Percentiles rank a stretch among this genome's conserved stretches.
Conservation (phyloP, 2,329 filamentous ascomycete genomes). For the Colletotrichum echinochloae region DNA sequence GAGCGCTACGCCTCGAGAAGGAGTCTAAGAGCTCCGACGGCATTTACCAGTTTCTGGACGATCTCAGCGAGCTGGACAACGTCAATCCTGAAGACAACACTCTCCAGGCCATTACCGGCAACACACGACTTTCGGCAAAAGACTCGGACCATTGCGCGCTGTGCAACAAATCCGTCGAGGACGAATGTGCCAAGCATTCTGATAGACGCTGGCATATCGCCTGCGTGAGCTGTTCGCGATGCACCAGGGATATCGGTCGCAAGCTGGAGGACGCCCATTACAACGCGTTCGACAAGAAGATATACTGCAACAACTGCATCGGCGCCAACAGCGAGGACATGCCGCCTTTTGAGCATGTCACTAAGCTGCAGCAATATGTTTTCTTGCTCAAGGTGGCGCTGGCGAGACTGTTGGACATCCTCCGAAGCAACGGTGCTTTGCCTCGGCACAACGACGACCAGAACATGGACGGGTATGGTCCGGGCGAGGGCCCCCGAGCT, state of each 20-base stretch:
- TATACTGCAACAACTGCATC: constrained; percentile 79
- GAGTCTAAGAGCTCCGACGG: constrained; percentile 81
- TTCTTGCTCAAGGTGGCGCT: constrained; percentile 93
- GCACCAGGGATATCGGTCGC: constrained; percentile 73
- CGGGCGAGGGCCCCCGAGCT: constrained; percentile 64
- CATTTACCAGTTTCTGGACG: constrained; percentile 84
- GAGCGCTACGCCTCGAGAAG: constrained; percentile 89
- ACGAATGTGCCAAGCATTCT: constrained; percentile 84
- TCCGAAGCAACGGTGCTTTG: constrained; percentile 85
- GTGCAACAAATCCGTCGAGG: constrained; percentile 91
- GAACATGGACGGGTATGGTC: constrained; percentile 74
- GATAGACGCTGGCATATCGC: constrained; percentile 86
- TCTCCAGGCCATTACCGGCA: constrained; percentile 73
- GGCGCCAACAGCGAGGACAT: constrained; percentile 64
- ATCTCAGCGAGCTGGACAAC: constrained; percentile 85
- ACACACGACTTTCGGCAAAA: constrained; percentile 76
- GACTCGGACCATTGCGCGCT: constrained; percentile 86
- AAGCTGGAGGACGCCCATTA: constrained; percentile 77
- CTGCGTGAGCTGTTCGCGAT: constrained; percentile 82
- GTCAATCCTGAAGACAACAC: constrained; percentile 78
- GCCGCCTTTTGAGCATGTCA: constrained; percentile 76
- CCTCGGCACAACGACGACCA: constrained; percentile 81
- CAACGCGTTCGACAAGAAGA: constrained; percentile 73
- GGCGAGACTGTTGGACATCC: constrained; percentile 86
- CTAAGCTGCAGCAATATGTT: constrained; percentile 92